These are phyloP conservation scores for Cladophialophora immunda DNA, from an alignment of 2,329 filamentous ascomycete species.

Conservation along the genomic window DNA sequence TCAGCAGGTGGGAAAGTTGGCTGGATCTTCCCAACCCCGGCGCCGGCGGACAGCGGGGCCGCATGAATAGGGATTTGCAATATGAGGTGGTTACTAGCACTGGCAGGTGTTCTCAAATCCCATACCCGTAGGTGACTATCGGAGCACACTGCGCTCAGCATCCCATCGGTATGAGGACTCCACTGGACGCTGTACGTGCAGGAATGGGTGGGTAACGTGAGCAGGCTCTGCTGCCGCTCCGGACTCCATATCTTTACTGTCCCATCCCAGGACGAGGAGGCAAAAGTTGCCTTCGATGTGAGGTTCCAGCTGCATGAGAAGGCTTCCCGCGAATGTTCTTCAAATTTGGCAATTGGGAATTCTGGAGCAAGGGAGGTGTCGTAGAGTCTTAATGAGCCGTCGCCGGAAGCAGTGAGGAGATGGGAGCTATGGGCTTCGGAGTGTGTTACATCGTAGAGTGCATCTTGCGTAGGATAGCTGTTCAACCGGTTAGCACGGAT, in stretches of 20 bases:
- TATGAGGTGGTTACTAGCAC: conserved; percentile 86
- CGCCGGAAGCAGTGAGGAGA: conserved; percentile 85
- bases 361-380: conserved; percentile 77
- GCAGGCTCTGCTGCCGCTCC: conserved; percentile 73
- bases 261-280: conserved; percentile 94
- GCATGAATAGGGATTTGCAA: conserved; percentile 84
- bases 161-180: conserved; percentile 83
- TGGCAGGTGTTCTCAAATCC: conserved; percentile 86
- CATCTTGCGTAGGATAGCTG: conserved; percentile 96
- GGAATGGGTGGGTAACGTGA: conserved; percentile 87
- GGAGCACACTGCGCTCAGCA: conserved; percentile 86
- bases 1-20: conserved; percentile 72
- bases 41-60: conserved; percentile 43
- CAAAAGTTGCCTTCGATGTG: conserved; percentile 87
- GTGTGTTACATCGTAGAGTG: conserved; percentile 94
- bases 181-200: conserved; percentile 96
- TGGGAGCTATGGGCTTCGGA: conserved; percentile 97
- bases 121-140: conserved; percentile 91
- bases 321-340: conserved; percentile 91
- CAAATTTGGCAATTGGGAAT: conserved; percentile 90
- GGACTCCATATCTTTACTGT: conserved; percentile 97
- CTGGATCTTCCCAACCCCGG: conserved; percentile 40
- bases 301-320: conserved; percentile 95
- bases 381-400: conserved; percentile 94
- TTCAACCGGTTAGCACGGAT: conserved; percentile 11